Evolutionary conservation across 805 yeast species (phyloP).

Genomic region (Metschnikowia drakensbergensis): DNA sequence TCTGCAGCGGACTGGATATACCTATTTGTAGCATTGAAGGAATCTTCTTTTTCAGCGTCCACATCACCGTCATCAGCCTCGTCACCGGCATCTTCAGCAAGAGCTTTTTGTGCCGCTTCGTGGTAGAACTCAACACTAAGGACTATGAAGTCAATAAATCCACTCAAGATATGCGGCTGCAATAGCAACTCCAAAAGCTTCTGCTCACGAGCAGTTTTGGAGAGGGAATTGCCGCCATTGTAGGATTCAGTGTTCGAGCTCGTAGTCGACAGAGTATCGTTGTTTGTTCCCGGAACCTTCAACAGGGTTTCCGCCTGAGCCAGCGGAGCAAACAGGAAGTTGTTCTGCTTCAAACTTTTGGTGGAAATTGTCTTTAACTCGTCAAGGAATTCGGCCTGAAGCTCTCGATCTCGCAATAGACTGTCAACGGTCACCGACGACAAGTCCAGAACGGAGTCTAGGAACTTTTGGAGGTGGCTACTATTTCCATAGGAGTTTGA

Average conservation of each 20-base stretch:
- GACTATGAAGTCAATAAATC: conserved; percentile 65
- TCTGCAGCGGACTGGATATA: conserved; percentile 40
- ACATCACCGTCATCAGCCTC: not conserved
- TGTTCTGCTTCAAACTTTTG: conserved; percentile 32
- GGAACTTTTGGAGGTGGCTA: conserved; percentile 38
- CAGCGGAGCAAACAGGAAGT: conserved; percentile 27
- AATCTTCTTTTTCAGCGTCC: not conserved
- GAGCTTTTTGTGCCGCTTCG: conserved; percentile 24
- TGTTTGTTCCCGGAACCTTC: conserved; percentile 9
- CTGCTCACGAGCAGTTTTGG: conserved; percentile 36
- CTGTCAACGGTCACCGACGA: conserved; percentile 30
- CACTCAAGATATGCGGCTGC: conserved; percentile 68
- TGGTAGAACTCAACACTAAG: conserved; percentile 45
- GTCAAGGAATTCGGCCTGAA: conserved; percentile 36
- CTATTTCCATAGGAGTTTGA: conserved; percentile 34
- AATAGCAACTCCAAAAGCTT: conserved; percentile 75
- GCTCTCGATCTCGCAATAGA: conserved; percentile 28
- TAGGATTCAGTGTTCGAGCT: conserved; percentile 31
- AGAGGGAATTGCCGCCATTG: conserved; percentile 16
- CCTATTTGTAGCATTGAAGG: conserved; percentile 20
- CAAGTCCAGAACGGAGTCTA: conserved; percentile 36
- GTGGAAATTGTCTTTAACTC: conserved; percentile 26
- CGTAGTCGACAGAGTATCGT: conserved; percentile 32
- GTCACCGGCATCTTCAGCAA: conserved; percentile 11
- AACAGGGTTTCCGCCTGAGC: conserved; percentile 9